phyloP scores from a whole-genome alignment of 257 asterid genomes.

The Capsicum baccatum region DNA sequence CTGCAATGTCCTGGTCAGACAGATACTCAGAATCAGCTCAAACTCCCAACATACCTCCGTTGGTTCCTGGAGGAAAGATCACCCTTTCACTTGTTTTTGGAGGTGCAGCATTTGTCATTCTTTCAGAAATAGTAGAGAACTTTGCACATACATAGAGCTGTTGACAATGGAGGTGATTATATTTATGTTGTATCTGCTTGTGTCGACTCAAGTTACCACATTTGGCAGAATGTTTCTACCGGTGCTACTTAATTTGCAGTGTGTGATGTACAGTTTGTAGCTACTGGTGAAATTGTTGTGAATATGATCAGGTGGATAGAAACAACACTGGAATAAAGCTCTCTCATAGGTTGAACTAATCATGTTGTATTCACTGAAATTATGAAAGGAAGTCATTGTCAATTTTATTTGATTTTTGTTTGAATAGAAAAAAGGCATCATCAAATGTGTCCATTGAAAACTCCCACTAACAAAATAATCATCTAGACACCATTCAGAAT shows the following conservation, averaged over 20 bases:
- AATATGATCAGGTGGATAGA: background rate
- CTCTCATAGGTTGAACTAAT: background rate
- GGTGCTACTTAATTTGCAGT: background rate
- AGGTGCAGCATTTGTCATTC: conserved; percentile 71
- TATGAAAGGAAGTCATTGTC: background rate
- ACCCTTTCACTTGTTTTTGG: conserved; percentile 75
- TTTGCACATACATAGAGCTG: conserved; percentile 43
- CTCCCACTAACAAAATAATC: no score
- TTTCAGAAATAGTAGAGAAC: conserved; percentile 61
- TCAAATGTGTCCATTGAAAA: no score
- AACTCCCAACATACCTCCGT: conserved; percentile 43
- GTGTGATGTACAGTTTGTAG: background rate
- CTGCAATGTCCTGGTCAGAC: conserved; percentile 92
- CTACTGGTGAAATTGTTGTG: background rate
- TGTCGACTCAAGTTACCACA: background rate
- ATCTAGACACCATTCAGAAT: no score
- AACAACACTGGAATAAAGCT: background rate
- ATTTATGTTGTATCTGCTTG: background rate
- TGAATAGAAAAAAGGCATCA: no score
- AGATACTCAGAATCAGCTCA: conserved; percentile 52
- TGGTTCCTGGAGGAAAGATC: conserved; percentile 86
- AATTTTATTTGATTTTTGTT: background rate
- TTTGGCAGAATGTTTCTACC: background rate
- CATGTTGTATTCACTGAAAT: background rate
- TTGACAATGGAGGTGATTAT: conserved; percentile 14